Percentiles rank a stretch among this genome's conserved stretches.
Evolutionary conservation across 768 basidiomycete species (phyloP).

Genomic region (Boletellus ananiceps): DNA sequence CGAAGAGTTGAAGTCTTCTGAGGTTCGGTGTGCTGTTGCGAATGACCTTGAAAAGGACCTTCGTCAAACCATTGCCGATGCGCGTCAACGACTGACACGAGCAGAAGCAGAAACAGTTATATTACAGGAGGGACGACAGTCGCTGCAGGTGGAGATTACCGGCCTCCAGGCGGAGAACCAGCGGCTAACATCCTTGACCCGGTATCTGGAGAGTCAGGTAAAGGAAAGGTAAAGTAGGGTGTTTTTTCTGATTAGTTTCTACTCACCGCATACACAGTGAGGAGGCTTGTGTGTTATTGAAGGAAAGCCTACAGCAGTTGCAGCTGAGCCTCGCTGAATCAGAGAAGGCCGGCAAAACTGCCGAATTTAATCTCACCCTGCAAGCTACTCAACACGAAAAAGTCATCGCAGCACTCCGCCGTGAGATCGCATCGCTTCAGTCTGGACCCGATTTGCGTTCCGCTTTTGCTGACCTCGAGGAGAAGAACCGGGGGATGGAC

Average conservation of each 20-base stretch:
- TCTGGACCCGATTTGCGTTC: constrained; percentile 53
- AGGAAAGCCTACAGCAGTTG: constrained; percentile 37
- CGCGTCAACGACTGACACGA: constrained; percentile 41
- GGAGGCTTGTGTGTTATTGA: constrained; percentile 36
- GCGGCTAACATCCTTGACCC: constrained; percentile 53
- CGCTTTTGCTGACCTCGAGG: constrained; percentile 56
- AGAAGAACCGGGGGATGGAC: constrained; percentile 74
- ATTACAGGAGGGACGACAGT: constrained; percentile 47
- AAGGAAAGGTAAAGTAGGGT: constrained; percentile 50
- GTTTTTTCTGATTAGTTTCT: background rate
- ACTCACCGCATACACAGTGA: constrained; percentile 40
- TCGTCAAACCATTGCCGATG: constrained; percentile 32
- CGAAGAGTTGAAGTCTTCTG: constrained; percentile 24
- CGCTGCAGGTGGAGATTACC: constrained; percentile 53
- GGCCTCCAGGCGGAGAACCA: constrained; percentile 62
- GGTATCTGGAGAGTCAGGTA: constrained; percentile 59
- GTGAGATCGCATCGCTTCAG: constrained; percentile 49
- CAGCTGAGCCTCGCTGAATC: constrained; percentile 45
- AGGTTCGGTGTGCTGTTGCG: constrained; percentile 27
- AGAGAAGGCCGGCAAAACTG: constrained; percentile 55
- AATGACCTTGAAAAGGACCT: constrained; percentile 35
- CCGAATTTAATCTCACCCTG: constrained; percentile 63
- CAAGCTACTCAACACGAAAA: constrained; percentile 66
- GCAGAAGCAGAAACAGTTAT: constrained; percentile 33
- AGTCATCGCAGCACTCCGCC: constrained; percentile 52